Evolutionary conservation across 148 eudicot genomes (phyloP).

Genomic region (Hydrangea macrophylla): DNA sequence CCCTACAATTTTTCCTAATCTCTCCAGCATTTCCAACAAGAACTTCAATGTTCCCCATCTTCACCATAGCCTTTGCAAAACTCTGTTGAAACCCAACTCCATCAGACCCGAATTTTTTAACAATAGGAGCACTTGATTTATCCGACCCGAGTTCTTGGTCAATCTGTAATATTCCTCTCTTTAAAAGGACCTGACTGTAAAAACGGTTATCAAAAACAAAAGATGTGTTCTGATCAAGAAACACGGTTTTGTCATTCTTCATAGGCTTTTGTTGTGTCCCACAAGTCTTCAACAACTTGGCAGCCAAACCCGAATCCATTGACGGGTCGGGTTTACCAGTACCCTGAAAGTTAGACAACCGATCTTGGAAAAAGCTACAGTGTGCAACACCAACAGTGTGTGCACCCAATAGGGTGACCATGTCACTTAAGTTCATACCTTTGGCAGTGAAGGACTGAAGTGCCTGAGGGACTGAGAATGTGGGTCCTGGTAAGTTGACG

Average conservation of each 20-base stretch:
- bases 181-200: slow-evolving; percentile 17
- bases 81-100: background rate
- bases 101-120: background rate
- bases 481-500: background rate
- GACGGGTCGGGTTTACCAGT: slow-evolving; percentile 14
- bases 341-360: slow-evolving; percentile 21
- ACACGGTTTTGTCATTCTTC: background rate
- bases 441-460: background rate
- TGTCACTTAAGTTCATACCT: background rate
- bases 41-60: background rate
- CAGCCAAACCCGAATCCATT: slow-evolving; percentile 13
- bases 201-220: slow-evolving; percentile 23
- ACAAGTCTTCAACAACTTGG: background rate
- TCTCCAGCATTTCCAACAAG: background rate
- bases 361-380: slow-evolving; percentile 22
- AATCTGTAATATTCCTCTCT: slow-evolving; percentile 7
- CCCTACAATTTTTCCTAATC: background rate
- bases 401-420: slow-evolving; percentile 25
- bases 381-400: slow-evolving; percentile 28
- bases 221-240: slow-evolving; percentile 30
- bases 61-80: background rate
- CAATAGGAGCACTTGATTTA: background rate
- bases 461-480: background rate
- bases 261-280: background rate
- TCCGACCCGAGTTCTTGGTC: slow-evolving; percentile 7